phyloP scores from a whole-genome alignment of 2,329 filamentous ascomycete species.

The Aspergillus udagawae region DNA sequence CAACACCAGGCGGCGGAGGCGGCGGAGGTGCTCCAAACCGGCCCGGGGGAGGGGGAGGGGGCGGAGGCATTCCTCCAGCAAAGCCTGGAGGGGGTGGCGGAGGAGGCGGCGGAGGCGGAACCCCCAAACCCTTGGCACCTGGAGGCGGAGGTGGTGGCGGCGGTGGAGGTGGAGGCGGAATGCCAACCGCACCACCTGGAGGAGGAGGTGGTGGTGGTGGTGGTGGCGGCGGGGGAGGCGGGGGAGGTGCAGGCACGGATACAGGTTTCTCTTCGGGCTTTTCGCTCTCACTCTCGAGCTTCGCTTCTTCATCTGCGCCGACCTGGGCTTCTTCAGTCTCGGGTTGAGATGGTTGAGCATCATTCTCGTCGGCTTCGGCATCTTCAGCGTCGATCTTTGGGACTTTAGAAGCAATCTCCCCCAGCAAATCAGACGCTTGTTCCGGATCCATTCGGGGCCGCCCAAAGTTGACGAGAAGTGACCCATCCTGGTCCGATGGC shows the following conservation, averaged over 20 bases:
- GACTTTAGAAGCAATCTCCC: conserved; percentile 72
- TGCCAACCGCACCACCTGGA: conserved; percentile 35
- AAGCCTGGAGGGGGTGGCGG: conserved; percentile 43
- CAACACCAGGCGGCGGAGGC: conserved; percentile 62
- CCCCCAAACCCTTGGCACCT: conserved; percentile 35
- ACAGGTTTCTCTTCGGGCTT: conserved; percentile 9
- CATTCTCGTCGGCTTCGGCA: conserved; percentile 11
- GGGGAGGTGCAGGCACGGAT: conserved; percentile 31
- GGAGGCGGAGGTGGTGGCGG: conserved; percentile 47
- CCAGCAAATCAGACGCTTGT: conserved; percentile 63
- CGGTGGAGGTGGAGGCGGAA: conserved; percentile 49
- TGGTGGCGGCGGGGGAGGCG: conserved; percentile 43
- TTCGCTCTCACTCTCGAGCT: conserved; percentile 2
- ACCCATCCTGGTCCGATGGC: conserved; percentile 52
- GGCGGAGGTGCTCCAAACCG: conserved; percentile 53
- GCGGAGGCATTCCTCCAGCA: conserved; percentile 32
- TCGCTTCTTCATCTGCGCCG: conserved; percentile 32
- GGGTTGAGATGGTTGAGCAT: conserved; percentile 59
- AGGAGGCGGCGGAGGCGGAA: conserved; percentile 44
- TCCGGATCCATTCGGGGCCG: conserved; percentile 62
- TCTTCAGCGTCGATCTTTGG: conserved; percentile 61
- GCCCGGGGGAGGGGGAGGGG: conserved; percentile 39
- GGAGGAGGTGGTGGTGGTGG: conserved; percentile 42
- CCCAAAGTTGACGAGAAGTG: conserved; percentile 68
- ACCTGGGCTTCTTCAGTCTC: conserved; percentile 67